Evolutionary conservation across 2,329 filamentous ascomycete genomes (phyloP), one percentile per base, ranked within the genome.

Genomic region (Penicillium sp.): DNA sequence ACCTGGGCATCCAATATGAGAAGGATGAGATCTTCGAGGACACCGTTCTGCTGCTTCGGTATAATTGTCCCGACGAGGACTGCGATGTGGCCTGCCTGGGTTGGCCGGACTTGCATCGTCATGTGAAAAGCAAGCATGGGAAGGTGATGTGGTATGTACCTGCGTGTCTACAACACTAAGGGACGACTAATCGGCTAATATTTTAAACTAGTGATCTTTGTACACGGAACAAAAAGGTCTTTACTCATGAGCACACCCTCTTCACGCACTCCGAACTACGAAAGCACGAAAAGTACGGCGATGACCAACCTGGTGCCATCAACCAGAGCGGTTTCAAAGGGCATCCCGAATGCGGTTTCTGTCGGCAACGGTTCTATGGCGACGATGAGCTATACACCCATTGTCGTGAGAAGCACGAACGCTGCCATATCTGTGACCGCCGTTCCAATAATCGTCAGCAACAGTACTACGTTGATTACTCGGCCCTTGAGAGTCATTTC

Each of bases 301-400:
- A 99, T 65, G 90, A 97, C 69, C 87, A 87, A 58, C 92, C 92
- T 4, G 92, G 94, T 30, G 88, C 92, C 0, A 79, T 88, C 33
- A 90, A 96, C 63, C 94, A 97, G 76, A 96, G 89, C 25, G 94
- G 94, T 0, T 99, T 99, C 76, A 94, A 88, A 69, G 94, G 94
- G 8, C 94, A 99, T 68, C 94, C 94, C 0, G 83, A 96, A 47
- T 99, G 94, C 72, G 89, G 85, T 4, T 99, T 99, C 74, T 99
- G 94, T 70, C 85, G 86, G 48, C 83, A 90, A 68, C 83, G 92
- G 31, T 99, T 97, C 73, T 99, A 97, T 70, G 92, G 95, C 41
- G 90, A 92, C 62, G 94, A 99, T 68, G 95, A 96, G 74, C 79
- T 99, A 1, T 99, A 92, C 69, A 82, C 89, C 48, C 94, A 99